These are phyloP conservation scores for Pseudoturritis turrita DNA, from an alignment of 345 rosid species.

Conservation along the genomic window DNA sequence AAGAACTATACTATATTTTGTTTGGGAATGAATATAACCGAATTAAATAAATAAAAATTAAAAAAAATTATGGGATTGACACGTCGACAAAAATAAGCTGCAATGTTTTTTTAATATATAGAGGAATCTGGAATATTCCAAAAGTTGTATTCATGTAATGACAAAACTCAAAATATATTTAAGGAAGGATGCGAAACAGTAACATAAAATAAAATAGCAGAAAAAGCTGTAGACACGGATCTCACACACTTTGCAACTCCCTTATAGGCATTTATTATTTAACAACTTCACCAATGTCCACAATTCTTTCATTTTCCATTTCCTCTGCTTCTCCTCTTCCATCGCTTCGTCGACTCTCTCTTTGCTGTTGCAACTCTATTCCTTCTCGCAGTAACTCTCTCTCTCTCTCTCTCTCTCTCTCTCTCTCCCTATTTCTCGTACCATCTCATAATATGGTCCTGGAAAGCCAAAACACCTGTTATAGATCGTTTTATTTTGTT, in stretches of 20 bases:
- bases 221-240: conserved; percentile 3
- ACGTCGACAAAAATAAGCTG: no score
- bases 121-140: conserved; percentile 16
- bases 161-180: background rate
- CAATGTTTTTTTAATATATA: no score
- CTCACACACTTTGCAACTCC: background rate
- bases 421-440: no score
- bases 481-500: background rate
- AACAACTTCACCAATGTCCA: background rate
- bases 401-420: background rate
- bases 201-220: background rate
- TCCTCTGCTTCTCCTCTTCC: conserved; percentile 13
- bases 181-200: background rate
- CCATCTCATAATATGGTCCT: background rate
- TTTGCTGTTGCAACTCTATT: background rate
- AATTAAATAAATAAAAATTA: no score
- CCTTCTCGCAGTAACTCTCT: conserved; percentile 1
- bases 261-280: background rate
- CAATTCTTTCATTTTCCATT: conserved; percentile 1
- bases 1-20: no score
- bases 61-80: no score
- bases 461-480: background rate
- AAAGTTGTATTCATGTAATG: background rate
- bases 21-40: no score
- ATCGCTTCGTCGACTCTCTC: background rate